These are phyloP conservation scores for Spergularia azorica DNA, from an alignment of 179 eudicot genomes.

Conservation along the genomic window DNA sequence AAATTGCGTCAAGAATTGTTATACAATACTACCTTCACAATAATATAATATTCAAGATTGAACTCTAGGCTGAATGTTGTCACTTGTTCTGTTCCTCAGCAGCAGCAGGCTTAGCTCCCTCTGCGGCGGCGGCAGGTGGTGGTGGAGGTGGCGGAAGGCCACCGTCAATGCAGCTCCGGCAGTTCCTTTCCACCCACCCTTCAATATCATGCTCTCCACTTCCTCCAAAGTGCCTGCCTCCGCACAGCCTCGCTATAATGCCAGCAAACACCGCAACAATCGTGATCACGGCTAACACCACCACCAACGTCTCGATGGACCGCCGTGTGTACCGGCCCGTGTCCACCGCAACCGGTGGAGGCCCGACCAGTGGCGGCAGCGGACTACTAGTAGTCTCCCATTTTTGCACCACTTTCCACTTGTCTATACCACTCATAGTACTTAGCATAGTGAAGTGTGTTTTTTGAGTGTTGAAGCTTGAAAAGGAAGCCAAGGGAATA, in stretches of 20 bases:
- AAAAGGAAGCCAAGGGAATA: too few species aligned
- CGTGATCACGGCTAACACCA: conserved; percentile 71
- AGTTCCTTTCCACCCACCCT: conserved; percentile 68
- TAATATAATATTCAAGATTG: too few species aligned
- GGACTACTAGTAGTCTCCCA: conserved; percentile 29
- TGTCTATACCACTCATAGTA: too few species aligned
- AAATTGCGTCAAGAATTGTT: too few species aligned
- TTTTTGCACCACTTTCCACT: conserved; percentile 7
- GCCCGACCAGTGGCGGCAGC: conserved; percentile 54
- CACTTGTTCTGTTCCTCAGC: conserved; percentile 18
- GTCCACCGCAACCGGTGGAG: conserved; percentile 30
- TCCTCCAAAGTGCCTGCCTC: conserved; percentile 55
- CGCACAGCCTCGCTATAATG: conserved; percentile 69
- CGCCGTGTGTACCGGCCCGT: conserved; percentile 36
- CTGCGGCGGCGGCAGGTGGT: conserved; percentile 18
- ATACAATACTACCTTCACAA: too few species aligned
- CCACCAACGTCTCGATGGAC: conserved; percentile 71
- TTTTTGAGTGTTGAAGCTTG: too few species aligned
- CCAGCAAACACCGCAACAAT: conserved; percentile 61
- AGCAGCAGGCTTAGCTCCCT: conserved; percentile 5
- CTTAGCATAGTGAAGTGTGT: too few species aligned
- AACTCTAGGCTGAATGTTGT: too few species aligned
- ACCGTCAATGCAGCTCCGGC: conserved; percentile 66
- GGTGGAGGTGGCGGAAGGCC: conserved; percentile 46
- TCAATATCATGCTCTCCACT: conserved; percentile 61